phyloP scores from a whole-genome alignment of 257 asterid species.

The Petunia axillaris region DNA sequence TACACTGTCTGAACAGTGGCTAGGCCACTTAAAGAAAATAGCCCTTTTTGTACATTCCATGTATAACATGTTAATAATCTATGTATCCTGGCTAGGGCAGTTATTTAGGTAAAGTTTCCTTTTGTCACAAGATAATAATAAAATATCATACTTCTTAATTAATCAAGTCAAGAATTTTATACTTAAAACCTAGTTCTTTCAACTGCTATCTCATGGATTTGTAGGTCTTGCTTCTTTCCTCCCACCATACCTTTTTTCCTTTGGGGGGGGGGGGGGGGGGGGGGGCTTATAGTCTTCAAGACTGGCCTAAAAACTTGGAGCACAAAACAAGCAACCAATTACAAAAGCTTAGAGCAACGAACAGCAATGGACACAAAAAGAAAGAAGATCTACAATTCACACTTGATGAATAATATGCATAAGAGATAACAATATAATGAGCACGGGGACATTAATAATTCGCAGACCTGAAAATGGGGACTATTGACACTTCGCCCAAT shows the following conservation, averaged over 20 bases:
- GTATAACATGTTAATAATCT: too few relatives aligned
- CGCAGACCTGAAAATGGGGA: conserved; percentile 86
- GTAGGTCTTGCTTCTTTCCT: neutral
- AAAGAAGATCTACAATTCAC: conserved; percentile 2
- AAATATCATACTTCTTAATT: neutral
- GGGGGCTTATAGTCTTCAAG: neutral
- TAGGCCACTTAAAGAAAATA: too few relatives aligned
- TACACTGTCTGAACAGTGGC: too few relatives aligned
- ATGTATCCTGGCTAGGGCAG: too few relatives aligned
- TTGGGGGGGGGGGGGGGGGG: neutral
- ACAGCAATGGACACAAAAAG: neutral
- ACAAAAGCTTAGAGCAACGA: conserved; percentile 11
- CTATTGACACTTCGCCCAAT: conserved; percentile 80
- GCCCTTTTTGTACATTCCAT: too few relatives aligned
- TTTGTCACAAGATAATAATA: neutral
- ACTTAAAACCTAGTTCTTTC: neutral
- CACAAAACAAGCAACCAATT: neutral
- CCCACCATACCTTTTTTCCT: neutral
- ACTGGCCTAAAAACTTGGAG: neutral
- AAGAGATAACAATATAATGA: neutral
- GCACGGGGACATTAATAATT: conserved; percentile 3
- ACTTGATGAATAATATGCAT: conserved; percentile 5
- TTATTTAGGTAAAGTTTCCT: neutral
- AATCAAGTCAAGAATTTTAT: conserved; percentile 10
- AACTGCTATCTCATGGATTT: neutral